Evolutionary conservation across 768 basidiomycete genomes (phyloP).

Genomic region (Mycena floridula): DNA sequence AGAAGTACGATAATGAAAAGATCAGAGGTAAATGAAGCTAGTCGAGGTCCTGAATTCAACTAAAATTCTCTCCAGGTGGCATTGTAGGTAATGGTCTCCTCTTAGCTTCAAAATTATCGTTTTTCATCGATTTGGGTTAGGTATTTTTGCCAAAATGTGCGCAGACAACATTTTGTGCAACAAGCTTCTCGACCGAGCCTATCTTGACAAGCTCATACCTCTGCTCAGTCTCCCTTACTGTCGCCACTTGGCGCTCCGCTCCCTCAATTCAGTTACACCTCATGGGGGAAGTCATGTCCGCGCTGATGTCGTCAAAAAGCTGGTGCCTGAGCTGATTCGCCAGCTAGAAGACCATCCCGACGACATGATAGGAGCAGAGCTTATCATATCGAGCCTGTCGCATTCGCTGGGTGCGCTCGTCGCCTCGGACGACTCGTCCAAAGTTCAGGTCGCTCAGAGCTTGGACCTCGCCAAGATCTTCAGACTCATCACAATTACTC

Average conservation of each 20-base stretch:
- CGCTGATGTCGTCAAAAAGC: slow-evolving; percentile 43
- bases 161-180: slow-evolving; percentile 54
- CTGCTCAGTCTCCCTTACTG: slow-evolving; percentile 41
- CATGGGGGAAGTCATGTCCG: slow-evolving; percentile 49
- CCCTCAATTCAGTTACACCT: slow-evolving; percentile 54
- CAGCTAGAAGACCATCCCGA: slow-evolving; percentile 45
- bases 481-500: slow-evolving; percentile 31
- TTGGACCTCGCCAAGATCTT: slow-evolving; percentile 40
- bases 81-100: no score
- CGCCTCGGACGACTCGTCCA: slow-evolving; percentile 25
- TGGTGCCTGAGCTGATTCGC: slow-evolving; percentile 33
- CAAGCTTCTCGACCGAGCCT: slow-evolving; percentile 54
- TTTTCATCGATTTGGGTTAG: no score
- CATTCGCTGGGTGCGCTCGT: slow-evolving; percentile 44
- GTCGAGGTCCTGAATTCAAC: not conserved
- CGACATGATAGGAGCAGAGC: slow-evolving; percentile 43
- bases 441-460: slow-evolving; percentile 7
- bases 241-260: slow-evolving; percentile 47
- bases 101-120: no score
- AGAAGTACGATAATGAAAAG: slow-evolving; percentile 37
- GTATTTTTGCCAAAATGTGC: slow-evolving; percentile 60
- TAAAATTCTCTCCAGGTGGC: slow-evolving; percentile 28
- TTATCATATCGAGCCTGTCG: slow-evolving; percentile 43
- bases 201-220: slow-evolving; percentile 49
- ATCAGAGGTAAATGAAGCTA: slow-evolving; percentile 21